These are phyloP conservation scores for Dipteronia dyeriana DNA, from an alignment of 345 rosid species.

Conservation along the genomic window DNA sequence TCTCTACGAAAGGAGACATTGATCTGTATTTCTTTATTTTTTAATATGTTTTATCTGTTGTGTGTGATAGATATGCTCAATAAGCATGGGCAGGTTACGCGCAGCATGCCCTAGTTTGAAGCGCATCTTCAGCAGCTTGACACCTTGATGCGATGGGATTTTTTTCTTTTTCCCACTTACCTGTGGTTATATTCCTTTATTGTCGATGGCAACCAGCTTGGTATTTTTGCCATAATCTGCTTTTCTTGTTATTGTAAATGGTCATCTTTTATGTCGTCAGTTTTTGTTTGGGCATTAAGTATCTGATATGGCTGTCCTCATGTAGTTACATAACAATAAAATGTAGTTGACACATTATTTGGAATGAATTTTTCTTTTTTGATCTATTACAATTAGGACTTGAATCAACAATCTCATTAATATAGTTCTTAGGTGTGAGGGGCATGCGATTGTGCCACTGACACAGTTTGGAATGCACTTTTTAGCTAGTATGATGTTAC, in stretches of 20 bases:
- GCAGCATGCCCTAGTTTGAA: conserved; percentile 72
- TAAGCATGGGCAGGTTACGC: conserved; percentile 72
- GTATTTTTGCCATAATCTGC: conserved; percentile 8
- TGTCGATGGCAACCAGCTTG: background rate
- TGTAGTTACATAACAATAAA: conserved; percentile 15
- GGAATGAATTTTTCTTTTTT: background rate
- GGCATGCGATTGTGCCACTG: no score
- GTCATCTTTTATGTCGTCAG: background rate
- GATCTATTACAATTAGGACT: no score
- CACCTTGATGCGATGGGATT: conserved; percentile 18
- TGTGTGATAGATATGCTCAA: conserved; percentile 55
- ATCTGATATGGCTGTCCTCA: conserved; percentile 1
- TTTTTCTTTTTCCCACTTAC: background rate
- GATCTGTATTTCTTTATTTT: background rate
- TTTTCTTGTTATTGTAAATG: conserved; percentile 16
- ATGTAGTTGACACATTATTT: background rate
- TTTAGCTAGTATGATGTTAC: no score
- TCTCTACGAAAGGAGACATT: background rate
- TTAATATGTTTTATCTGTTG: background rate
- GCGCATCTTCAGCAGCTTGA: conserved; percentile 71
- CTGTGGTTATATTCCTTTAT: background rate
- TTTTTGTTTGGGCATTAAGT: conserved; percentile 12
- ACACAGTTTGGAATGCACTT: no score
- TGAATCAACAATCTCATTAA: no score
- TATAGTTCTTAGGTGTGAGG: no score